Base-by-base conservation (phyloP, 768 basidiomycete genomes). In the Fomitopsis serialis region DNA sequence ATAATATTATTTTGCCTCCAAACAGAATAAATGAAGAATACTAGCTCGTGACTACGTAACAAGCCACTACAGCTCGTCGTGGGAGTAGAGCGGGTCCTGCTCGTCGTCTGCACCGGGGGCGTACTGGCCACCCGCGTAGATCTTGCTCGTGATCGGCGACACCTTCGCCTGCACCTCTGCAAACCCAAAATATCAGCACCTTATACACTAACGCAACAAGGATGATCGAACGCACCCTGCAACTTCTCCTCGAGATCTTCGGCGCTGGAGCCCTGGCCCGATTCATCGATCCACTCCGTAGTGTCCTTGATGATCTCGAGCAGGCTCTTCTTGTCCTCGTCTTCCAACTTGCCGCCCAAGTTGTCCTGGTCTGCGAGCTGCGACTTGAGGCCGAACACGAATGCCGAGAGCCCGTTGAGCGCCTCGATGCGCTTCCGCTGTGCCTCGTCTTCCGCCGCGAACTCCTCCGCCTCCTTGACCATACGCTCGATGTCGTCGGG, bases 231-330 rank as follows among this genome's bases (percentile, higher is more conserved):
- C 69, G 58, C 21, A 68, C 63, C 54, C 13, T n/a, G 15, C 61
- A 95, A 74, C 77, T 95, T 93, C 78, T 97, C 95, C 68, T 98
- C 94, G 25, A 94, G 74, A 54, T 96, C 92, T 68, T 96, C 95
- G 46, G 85, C 85, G 25, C 79, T 78, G 23, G 95, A 95, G 13
- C 74, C 73, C 43, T 80, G 74, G 15, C 87, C 87, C 63, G 92
- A 82, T 63, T 88, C 83, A 48, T 98, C 95, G 52, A 97, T 81
- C 94, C 94, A 98, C 54, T 92, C 91, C 21, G 87, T 86, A 50
- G 85, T 83, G 61, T 97, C 93, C 78, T 95, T 95, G 73, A 97
- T 75, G 36, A 84, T 77, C 23, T 79, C 80, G 48, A 91, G 76
- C 58, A 98, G 81, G 8, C 81, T 83, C 82, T 89, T 87, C 78